A percentile compares a stretch with the other conserved stretches of the same genome.
Conservation (phyloP, 495 filamentous ascomycete species). For the Achaetomiella virescens region DNA sequence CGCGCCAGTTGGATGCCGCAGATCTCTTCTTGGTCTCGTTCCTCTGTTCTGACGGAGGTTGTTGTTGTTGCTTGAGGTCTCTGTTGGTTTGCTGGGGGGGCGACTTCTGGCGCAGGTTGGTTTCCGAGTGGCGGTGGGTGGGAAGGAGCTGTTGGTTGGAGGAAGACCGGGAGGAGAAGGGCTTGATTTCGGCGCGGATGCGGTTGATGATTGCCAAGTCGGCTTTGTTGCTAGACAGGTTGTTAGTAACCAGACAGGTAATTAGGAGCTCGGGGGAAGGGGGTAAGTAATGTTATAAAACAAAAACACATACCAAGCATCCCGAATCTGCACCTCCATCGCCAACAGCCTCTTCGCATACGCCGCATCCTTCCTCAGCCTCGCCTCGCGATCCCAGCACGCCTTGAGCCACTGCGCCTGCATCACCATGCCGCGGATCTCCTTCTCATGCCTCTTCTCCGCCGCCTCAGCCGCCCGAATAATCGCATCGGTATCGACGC, state of each 20-base stretch:
- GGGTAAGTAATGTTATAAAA: no score
- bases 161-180: constrained; percentile 24
- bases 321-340: constrained; percentile 74
- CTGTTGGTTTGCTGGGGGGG: not conserved
- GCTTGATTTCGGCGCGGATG: constrained; percentile 50
- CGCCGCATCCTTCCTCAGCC: constrained; percentile 66
- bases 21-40: not conserved
- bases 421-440: constrained; percentile 75
- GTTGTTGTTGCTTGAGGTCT: constrained; percentile 7
- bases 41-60: not conserved
- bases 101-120: not conserved
- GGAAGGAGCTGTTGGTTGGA: constrained; percentile 6
- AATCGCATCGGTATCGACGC: constrained; percentile 35
- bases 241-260: not conserved
- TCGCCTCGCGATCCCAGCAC: constrained; percentile 68
- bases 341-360: constrained; percentile 72
- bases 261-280: constrained; percentile 13
- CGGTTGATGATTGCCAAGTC: constrained; percentile 76
- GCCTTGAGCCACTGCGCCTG: constrained; percentile 87
- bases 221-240: constrained; percentile 71
- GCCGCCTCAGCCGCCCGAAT: constrained; percentile 46
- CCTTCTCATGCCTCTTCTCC: constrained; percentile 64
- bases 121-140: not conserved
- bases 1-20: constrained; percentile 18
- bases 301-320: constrained; percentile 72